Conservation (phyloP, 371 early-diverging fungal species). For the Smittium mucronatum region DNA sequence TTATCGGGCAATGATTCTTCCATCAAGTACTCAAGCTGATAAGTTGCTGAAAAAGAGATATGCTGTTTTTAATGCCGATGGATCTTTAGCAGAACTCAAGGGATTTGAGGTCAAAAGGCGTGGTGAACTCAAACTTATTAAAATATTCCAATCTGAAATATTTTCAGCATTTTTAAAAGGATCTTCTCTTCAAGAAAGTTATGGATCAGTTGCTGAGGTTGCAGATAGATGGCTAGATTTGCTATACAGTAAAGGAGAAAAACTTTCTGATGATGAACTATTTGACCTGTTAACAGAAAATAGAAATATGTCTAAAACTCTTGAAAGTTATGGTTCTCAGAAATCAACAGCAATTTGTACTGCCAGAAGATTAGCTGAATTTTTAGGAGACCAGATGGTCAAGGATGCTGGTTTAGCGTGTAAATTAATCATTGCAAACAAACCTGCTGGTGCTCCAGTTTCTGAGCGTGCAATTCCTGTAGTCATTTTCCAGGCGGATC, state of each 20-base stretch:
- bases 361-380: conserved; percentile 93
- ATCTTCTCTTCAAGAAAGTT: conserved; percentile 78
- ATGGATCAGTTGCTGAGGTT: conserved; percentile 73
- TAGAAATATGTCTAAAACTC: conserved; percentile 90
- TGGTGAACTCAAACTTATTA: conserved; percentile 97
- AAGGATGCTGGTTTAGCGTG: conserved; percentile 96
- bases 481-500: conserved; percentile 85
- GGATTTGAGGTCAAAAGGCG: conserved; percentile 99
- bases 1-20: conserved; percentile 98
- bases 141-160: conserved; percentile 93
- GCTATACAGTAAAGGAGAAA: conserved; percentile 71
- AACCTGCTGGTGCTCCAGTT: conserved; percentile 80
- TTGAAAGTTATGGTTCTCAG: conserved; percentile 85
- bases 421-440: conserved; percentile 87
- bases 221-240: conserved; percentile 96
- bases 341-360: conserved; percentile 95
- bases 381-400: conserved; percentile 96
- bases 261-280: conserved; percentile 79
- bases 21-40: conserved; percentile 93
- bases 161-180: conserved; percentile 91
- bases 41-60: conserved; percentile 97
- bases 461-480: conserved; percentile 96
- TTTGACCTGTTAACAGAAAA: conserved; percentile 98
- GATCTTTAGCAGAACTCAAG: conserved; percentile 94
- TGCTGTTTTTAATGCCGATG: conserved; percentile 95